Base-by-base conservation (phyloP, 75 land plant genomes). In the Picea glauca region DNA sequence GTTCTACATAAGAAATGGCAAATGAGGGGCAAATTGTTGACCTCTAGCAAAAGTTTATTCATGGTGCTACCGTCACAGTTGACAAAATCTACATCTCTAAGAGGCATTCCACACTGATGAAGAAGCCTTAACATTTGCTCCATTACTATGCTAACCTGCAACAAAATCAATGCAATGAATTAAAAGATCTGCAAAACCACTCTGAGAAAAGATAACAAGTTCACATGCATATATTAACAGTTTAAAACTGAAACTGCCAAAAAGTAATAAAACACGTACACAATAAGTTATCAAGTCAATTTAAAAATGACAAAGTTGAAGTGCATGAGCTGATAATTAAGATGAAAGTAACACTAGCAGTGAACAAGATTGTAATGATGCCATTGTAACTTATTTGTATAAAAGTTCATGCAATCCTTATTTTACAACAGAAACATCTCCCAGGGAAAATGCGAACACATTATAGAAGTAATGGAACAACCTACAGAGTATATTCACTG, bases 51-150 rank as follows among this genome's bases (percentile, higher is more conserved):
- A 40, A 98, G 76, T 76, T 89, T 90, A 86, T 98, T 93, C 99
- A 98, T 98, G 15, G 87, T 84, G 61, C 85, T 84, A 59, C 99
- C 98, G 87, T 98, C 98, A 79, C 90, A 87, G 81, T 98, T 98
- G 67, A 98, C 86, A 79, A 98, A 93, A 83, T 98, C 98, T 61
- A 89, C 91, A 89, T 98, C 98, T 60, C 82, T 84, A 57, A 78
- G 73, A 18, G 93, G 98, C 83, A 98, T 81, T 58, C 99, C 99
- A 89, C 99, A 96, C 30, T 82, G 79, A 84, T 95, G 98, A 78
- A 98, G 98, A 62, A 98, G 84, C 31, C 98, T 84, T 72, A 98
- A 76, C 96, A 98, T 95, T 86, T 95, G 99, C 77, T 98, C 99
- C 99, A 98, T 95, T 33, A 98, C 99, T 80, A 95, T 84, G 86